These are phyloP conservation scores for Protomyces inundatus DNA, from an alignment of 1,139 yeast genomes.

Conservation along the genomic window DNA sequence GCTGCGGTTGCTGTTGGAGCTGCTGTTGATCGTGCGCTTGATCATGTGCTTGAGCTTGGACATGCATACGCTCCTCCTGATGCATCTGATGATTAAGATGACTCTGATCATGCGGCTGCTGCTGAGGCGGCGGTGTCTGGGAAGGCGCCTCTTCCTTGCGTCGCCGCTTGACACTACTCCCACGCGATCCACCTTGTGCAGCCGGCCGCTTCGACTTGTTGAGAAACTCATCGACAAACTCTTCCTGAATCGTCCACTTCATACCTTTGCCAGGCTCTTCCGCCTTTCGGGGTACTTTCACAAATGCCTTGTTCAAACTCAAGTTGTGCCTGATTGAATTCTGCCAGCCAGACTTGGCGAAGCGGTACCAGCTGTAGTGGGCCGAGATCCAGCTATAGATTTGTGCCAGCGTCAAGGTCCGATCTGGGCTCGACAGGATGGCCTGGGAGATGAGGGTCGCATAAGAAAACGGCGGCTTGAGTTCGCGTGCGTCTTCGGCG, in stretches of 20 bases:
- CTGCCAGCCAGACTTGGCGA: conserved; percentile 94
- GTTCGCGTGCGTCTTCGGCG: conserved; percentile 64
- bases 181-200: not conserved
- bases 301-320: conserved; percentile 79
- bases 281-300: conserved; percentile 89
- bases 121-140: not conserved
- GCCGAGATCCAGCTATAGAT: conserved; percentile 85
- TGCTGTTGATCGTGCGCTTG: not conserved
- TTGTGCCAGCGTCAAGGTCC: conserved; percentile 81
- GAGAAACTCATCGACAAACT: conserved; percentile 71
- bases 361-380: conserved; percentile 86
- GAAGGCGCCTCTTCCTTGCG: not conserved
- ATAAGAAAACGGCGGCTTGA: conserved; percentile 93
- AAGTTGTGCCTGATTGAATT: conserved; percentile 78
- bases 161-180: not conserved
- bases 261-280: conserved; percentile 98
- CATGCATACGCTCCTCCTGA: not conserved
- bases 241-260: conserved; percentile 95
- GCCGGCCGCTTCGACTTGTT: conserved; percentile 19
- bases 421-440: conserved; percentile 78
- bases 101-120: not conserved
- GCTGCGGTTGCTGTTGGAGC: not conserved
- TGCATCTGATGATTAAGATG: not conserved
- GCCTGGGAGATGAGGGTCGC: conserved; percentile 99
- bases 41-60: not conserved